Evolutionary conservation across 495 filamentous ascomycete species (phyloP), one percentile per base, ranked within the genome.

Genomic region (Pyrenopolyporus hunteri): DNA sequence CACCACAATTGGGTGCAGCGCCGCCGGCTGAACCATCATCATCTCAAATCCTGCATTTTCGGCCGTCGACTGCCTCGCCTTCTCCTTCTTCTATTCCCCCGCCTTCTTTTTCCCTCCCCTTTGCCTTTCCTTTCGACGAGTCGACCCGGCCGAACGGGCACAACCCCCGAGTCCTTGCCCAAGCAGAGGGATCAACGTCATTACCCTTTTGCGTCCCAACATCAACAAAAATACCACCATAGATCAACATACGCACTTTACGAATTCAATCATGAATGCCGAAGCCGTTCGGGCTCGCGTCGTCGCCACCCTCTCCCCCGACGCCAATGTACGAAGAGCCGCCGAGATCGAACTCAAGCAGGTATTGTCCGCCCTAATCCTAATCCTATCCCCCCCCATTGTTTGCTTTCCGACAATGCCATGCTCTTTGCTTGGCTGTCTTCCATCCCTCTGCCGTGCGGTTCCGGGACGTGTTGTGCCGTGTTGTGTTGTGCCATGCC

Each of bases 311-410:
- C 85, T 97, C 67, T 87, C 91, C 66, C 73, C 89, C 60, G 90
- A 98, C 81, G 86, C 91, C 65, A 90, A 94, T 66, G 85, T 81
- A 74, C 85, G 94, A 70, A 85, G 86, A 65, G 86, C 90, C 73
- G 94, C 92, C 56, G 95, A 98, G 80, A 76, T 93, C 65, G 90
- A 97, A 75, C 80, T 98, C 64, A 96, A 93, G 88, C 87, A 89
- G 84, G 94, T 97, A 83, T 70, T 29, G 9, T 29, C 4, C 26
- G 5, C 26, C 4, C 9, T 29, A 4, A 29, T 9, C 26, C 26
- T 5, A 5, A 5, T 5, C 26, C 26, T 29, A 29, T 29, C 9
- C 5, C 26, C 26, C 26, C 4, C 9, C 9, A 47, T 57, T 46
- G 25, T 57, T 63, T 57, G 26, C 35, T 36, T 43, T 51, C 52